Evolutionary conservation across 108 stramenopile species (phyloP).

Genomic region (Pinguiococcus pyrenoidosus): DNA sequence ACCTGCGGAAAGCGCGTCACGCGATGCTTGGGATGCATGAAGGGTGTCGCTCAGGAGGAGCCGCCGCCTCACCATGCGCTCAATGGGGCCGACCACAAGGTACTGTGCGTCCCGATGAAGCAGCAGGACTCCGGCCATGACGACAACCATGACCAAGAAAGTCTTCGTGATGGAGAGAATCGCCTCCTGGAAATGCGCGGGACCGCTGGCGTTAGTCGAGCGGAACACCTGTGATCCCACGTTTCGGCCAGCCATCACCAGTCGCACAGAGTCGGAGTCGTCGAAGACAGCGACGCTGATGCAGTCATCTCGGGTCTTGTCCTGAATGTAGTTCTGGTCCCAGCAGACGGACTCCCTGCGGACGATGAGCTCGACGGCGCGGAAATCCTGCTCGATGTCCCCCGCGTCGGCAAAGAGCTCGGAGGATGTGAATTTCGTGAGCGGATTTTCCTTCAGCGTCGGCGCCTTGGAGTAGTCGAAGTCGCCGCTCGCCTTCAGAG

Average conservation of each 20-base stretch:
- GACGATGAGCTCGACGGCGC: constrained; percentile 1
- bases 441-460: not conserved
- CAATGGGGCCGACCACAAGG: constrained; percentile 60
- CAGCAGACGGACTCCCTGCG: constrained; percentile 14
- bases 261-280: constrained; percentile 12
- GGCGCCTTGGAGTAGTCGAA: not conserved
- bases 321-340: not conserved
- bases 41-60: too few relatives aligned
- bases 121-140: constrained; percentile 36
- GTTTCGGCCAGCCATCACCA: too few relatives aligned
- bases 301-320: constrained; percentile 19
- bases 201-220: too few relatives aligned
- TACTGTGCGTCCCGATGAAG: constrained; percentile 47
- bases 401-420: not conserved
- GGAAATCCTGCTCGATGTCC: not conserved
- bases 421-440: not conserved
- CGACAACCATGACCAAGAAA: constrained; percentile 47
- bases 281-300: constrained; percentile 39
- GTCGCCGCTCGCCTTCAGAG: not conserved
- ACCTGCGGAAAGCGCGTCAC: too few relatives aligned
- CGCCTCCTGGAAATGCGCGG: too few relatives aligned
- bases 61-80: constrained; percentile 48
- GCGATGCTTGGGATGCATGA: too few relatives aligned
- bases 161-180: constrained; percentile 40
- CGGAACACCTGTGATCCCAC: too few relatives aligned